A percentile compares a stretch with the other conserved stretches of the same genome.
These are phyloP conservation scores for Zygoascus biomembranicola DNA, from an alignment of 805 yeast genomes.

Conservation along the genomic window DNA sequence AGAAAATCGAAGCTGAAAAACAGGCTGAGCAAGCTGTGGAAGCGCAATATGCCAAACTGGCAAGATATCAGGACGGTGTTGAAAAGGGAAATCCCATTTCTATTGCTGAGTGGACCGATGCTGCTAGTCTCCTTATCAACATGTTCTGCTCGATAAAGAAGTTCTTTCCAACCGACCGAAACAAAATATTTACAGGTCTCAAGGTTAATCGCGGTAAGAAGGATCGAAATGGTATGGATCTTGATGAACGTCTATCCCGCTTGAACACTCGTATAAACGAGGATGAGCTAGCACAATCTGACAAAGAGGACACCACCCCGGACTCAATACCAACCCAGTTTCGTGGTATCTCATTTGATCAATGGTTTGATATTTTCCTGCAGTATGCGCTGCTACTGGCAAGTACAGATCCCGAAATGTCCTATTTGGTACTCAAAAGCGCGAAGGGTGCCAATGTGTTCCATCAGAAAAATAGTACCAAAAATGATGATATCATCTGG, in stretches of 20 bases:
- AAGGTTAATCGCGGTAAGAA: slow-evolving; percentile 39
- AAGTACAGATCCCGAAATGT: slow-evolving; percentile 51
- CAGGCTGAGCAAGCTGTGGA: slow-evolving; percentile 49
- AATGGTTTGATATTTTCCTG: slow-evolving; percentile 82
- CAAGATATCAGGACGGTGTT: slow-evolving; percentile 42
- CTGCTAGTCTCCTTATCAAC: slow-evolving; percentile 76
- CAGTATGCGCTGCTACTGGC: slow-evolving; percentile 65
- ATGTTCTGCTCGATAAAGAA: slow-evolving; percentile 68
- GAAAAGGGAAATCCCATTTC: slow-evolving; percentile 51
- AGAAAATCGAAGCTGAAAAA: slow-evolving; percentile 47
- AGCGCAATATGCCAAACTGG: slow-evolving; percentile 47
- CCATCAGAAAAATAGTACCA: slow-evolving; percentile 26
- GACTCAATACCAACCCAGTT: slow-evolving; percentile 36
- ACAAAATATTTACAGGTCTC: slow-evolving; percentile 57
- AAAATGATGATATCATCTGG: slow-evolving; percentile 48
- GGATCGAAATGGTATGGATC: slow-evolving; percentile 40
- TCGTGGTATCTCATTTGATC: slow-evolving; percentile 66
- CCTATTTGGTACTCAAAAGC: slow-evolving; percentile 59
- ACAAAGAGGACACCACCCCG: slow-evolving; percentile 23
- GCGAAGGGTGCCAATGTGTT: slow-evolving; percentile 78
- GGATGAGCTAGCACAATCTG: slow-evolving; percentile 28
- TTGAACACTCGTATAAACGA: slow-evolving; percentile 14
- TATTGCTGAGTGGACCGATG: slow-evolving; percentile 69
- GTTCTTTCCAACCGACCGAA: slow-evolving; percentile 72
- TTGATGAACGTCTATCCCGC: slow-evolving; percentile 47